phyloP scores from a whole-genome alignment of 495 filamentous ascomycete genomes.

The Aspergillus asperescens region DNA sequence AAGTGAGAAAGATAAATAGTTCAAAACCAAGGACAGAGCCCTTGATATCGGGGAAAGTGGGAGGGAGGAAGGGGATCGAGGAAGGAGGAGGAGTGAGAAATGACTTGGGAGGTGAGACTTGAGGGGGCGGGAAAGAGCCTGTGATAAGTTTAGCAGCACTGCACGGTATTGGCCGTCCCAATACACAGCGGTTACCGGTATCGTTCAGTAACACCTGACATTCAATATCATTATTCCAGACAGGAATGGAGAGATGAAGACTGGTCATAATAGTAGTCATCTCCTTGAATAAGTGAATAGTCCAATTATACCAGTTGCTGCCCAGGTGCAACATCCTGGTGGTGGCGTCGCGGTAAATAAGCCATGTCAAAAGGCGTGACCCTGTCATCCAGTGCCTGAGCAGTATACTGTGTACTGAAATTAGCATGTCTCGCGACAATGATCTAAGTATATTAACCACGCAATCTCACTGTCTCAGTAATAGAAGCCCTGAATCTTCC shows the following conservation, averaged over 20 bases:
- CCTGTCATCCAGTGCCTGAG: not conserved
- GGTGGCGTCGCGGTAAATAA: not conserved
- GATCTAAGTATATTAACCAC: too few species aligned
- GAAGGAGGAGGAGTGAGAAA: constrained; percentile 25
- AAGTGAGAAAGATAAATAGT: constrained; percentile 14
- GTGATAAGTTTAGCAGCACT: constrained; percentile 7
- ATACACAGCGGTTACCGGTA: not conserved
- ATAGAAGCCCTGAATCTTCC: too few species aligned
- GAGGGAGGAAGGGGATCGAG: constrained; percentile 19
- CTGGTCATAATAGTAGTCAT: too few species aligned
- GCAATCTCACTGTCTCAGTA: not conserved
- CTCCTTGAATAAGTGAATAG: too few species aligned
- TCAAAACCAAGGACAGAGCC: constrained; percentile 33
- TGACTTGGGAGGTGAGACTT: not conserved
- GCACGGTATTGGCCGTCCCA: not conserved
- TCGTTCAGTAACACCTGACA: too few species aligned
- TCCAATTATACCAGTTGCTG: not conserved
- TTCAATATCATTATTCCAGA: too few species aligned
- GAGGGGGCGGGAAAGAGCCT: constrained; percentile 11
- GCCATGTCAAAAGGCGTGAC: constrained; percentile 8
- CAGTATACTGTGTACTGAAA: too few species aligned
- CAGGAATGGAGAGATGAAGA: too few species aligned
- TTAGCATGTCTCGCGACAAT: too few species aligned
- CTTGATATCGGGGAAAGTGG: constrained; percentile 31
- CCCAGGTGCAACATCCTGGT: not conserved